Percentiles rank a stretch among this genome's conserved stretches.
These are phyloP conservation scores for Suillus hirtellus DNA, from an alignment of 768 basidiomycete species.

Conservation along the genomic window DNA sequence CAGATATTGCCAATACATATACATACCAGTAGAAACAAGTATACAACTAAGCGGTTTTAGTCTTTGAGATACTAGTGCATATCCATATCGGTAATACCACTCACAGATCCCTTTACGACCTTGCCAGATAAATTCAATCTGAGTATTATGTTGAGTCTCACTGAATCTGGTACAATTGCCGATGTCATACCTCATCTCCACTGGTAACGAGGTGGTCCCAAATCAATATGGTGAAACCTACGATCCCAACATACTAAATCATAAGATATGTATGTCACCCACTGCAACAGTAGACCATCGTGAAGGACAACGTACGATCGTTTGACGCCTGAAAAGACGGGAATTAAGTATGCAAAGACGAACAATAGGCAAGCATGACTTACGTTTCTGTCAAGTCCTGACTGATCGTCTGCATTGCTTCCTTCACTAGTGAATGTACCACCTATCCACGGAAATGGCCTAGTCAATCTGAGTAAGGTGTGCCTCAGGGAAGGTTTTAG, in stretches of 20 bases:
- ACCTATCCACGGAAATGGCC: background rate
- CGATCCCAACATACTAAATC: conserved; percentile 49
- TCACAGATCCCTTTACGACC: conserved; percentile 29
- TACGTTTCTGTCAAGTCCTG: background rate
- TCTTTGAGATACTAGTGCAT: conserved; percentile 33
- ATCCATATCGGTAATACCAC: conserved; percentile 37
- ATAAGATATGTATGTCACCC: background rate
- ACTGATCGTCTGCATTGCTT: background rate
- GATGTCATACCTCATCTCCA: conserved; percentile 30
- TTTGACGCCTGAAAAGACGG: background rate
- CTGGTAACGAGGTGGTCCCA: conserved; percentile 42
- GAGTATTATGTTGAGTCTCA: background rate
- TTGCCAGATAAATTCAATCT: conserved; percentile 37
- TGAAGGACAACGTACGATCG: background rate
- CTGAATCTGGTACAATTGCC: background rate
- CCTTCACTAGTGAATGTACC: background rate
- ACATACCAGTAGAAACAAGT: conserved; percentile 37
- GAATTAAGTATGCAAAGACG: background rate
- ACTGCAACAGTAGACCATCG: background rate
- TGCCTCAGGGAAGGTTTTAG: background rate
- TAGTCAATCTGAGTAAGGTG: no score
- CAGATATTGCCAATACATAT: background rate
- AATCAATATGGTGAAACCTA: conserved; percentile 46
- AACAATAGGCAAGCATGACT: background rate
- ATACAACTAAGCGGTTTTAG: conserved; percentile 26